Base-by-base conservation (phyloP, 177 flowering plant species). In the Vitis hybrid region DNA sequence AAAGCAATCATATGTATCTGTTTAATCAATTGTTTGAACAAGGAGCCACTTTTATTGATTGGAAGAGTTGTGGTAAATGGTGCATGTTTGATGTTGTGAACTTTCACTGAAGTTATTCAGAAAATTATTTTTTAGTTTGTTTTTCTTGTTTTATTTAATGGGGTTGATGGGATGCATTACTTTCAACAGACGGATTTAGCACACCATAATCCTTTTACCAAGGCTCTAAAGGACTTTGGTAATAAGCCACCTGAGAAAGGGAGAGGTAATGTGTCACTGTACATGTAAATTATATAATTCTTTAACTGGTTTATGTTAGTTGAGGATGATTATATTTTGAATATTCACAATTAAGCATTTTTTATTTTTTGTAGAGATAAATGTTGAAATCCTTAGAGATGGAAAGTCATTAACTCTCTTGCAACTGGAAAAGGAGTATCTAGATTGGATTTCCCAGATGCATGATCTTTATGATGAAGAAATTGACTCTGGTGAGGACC, bases 101-200 rank as follows among this genome's bases (percentile, higher is more conserved):
- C 45, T 39, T 39, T 26, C 29, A 39, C 45, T 7, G 8, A 39
- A 39, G 29, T 26, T 3, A 31, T 14, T 55, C 33, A 61, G 12
- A 15, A 13, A 49, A 57, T 29, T 19, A 15, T 19, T 65, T 7
- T 39, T 39, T 6, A 39, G 45, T 39, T 2, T 51, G 5, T 66
- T 62, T 8, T 60, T 26, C 29, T 26, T 20, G 2, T 58, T 18
- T 9, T 55, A 15, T 26, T 60, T 13, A 11, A 51, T 45, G 19
- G 20, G 57, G 51, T 2, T 39, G 11, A 48, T 20, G 48, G 2
- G 15, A 15, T 65, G 63, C 16, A 20, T 52, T 76, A 49, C 50
- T 14, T 51, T 69, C 48, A 70, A 57, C 85, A 92, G 97, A 90
- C 89, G 52, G 92, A 92, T 75, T 76, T 92, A 57, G 90, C 91